Evolutionary conservation across 1,284 basidiomycete genomes (phyloP), one percentile per base, ranked within the genome.

Genomic region (Sporisorium graminicola): DNA sequence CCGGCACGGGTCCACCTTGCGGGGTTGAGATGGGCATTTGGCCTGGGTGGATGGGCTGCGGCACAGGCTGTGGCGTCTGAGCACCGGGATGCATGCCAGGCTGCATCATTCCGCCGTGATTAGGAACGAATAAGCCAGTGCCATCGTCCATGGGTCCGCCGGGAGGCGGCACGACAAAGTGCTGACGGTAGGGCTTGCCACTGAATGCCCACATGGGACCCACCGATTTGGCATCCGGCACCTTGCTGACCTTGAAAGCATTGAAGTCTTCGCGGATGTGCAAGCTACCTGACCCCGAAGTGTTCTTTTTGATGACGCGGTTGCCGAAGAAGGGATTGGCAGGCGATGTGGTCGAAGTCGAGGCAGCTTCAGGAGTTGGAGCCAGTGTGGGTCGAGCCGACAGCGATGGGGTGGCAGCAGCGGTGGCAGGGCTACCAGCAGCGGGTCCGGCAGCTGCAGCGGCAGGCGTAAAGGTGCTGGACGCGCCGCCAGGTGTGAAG

Each of bases 201-300:
- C 87, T 92, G 87, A 93, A 96, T 27, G 92, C 92, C 95, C 94
- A 97, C 75, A 89, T 88, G 1, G 92, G 89, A 24, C 93, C 87
- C 74, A 94, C 89, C 78, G 90, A 88, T 26, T 89, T 87, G 13
- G 94, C 90, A 66, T 93, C 92, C 8, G 89, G 89, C 60, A 94
- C 91, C 86, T 94, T 94, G 84, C 89, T 90, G 81, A 91, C 90
- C 87, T 94, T 94, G 89, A 94, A 95, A 27, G 94, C 93, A 86
- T 95, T 96, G 86, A 97, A 98, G 82, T 97, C 95, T 79, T 95
- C 93, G 86, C 94, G 93, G 80, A 94, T 89, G 83, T 94, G 92
- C 47, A 94, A 90, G 22, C 89, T 65, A 14, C 64, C 58, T 2
- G 88, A 2, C n/a, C 49, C 49, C 27, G 27, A 50, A 16, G 49